These are phyloP conservation scores for Amoebophrya sp. DNA, from an alignment of 169 alveolate species.

Conservation along the genomic window DNA sequence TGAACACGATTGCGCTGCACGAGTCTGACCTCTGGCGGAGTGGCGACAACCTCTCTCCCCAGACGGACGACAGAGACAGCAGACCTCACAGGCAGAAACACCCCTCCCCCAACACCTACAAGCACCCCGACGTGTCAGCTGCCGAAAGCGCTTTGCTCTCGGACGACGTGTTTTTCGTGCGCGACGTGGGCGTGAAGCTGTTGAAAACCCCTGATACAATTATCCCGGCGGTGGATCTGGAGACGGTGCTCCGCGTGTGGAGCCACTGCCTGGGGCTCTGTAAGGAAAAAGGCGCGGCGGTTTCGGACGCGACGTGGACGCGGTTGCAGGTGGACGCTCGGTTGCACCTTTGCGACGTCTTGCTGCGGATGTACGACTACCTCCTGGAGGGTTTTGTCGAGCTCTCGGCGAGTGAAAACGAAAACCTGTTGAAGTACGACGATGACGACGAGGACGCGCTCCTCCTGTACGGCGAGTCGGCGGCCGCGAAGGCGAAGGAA, in stretches of 20 bases:
- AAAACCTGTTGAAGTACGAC: not conserved
- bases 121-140: not conserved
- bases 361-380: not conserved
- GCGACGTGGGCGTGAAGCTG: not conserved
- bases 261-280: not conserved
- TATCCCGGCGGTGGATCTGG: not conserved
- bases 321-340: not conserved
- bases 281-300: not conserved
- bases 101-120: too few relatives aligned
- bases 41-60: too few relatives aligned
- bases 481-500: not conserved
- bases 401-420: not conserved
- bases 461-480: not conserved
- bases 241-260: not conserved
- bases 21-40: not conserved
- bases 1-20: not conserved
- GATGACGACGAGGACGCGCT: not conserved
- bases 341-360: not conserved
- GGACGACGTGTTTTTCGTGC: not conserved
- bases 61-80: too few relatives aligned
- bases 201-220: not conserved
- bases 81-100: too few relatives aligned
- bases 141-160: not conserved
- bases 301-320: not conserved
- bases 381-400: not conserved